Percentiles rank a stretch among this genome's conserved stretches.
These are phyloP conservation scores for Panicum miliaceum DNA, from an alignment of 176 grass and related monocot species.

Conservation along the genomic window DNA sequence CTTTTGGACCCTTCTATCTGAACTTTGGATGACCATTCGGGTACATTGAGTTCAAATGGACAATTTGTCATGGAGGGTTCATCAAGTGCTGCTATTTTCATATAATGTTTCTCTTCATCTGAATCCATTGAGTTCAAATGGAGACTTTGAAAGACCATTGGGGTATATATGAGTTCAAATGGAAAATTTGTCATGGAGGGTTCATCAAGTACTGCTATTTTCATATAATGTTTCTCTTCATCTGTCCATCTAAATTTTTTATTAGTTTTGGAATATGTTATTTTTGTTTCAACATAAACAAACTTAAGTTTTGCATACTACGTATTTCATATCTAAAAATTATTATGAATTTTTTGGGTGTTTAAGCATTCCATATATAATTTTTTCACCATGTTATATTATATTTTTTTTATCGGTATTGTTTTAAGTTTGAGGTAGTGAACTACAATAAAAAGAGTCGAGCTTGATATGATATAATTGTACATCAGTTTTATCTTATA, in stretches of 20 bases:
- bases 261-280: not conserved
- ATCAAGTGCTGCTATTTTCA: not conserved
- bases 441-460: no score
- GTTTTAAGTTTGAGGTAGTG: no score
- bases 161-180: not conserved
- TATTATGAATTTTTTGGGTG: no score
- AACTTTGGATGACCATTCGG: not conserved
- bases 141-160: no score
- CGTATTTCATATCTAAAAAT: no score
- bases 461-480: no score
- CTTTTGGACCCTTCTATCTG: not conserved
- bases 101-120: not conserved
- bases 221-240: not conserved
- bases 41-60: not conserved
- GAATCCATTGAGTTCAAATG: not conserved
- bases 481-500: no score
- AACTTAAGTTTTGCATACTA: not conserved
- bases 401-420: no score
- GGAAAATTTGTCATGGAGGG: not conserved
- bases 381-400: no score
- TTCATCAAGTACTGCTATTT: not conserved
- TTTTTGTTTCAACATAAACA: not conserved
- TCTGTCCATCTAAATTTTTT: not conserved
- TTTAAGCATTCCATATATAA: no score
- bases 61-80: not conserved